Evolutionary conservation across 352 stramenopile genomes (phyloP).

Genomic region (Pythium oligandrum): DNA sequence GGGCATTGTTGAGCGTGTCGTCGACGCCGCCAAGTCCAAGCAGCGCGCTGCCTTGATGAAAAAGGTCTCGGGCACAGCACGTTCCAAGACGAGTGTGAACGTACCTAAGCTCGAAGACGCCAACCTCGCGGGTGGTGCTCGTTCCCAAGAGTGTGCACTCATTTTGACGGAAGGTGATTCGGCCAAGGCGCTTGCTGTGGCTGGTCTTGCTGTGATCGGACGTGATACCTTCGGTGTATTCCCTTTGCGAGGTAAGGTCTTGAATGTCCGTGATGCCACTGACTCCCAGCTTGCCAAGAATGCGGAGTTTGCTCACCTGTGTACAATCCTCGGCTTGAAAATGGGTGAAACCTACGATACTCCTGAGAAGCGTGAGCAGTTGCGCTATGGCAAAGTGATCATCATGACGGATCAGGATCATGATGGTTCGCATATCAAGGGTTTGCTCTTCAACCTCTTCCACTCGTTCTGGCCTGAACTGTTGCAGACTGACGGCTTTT

Average conservation of each 20-base stretch:
- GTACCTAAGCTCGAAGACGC: constrained; percentile 99
- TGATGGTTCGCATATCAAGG: constrained; percentile 99
- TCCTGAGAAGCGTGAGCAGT: constrained; percentile 80
- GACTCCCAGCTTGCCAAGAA: constrained; percentile 90
- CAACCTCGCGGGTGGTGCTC: constrained; percentile 93
- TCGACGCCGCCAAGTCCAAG: constrained; percentile 92
- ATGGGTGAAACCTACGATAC: constrained; percentile 94
- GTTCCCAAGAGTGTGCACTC: constrained; percentile 91
- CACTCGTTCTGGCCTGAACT: constrained; percentile 98
- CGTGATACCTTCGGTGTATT: constrained; percentile 99
- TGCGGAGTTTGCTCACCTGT: constrained; percentile 94
- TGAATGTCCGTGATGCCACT: constrained; percentile 88
- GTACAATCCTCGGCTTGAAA: constrained; percentile 97
- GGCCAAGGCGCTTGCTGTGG: constrained; percentile 98
- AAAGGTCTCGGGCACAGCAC: constrained; percentile 59
- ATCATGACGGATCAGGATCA: constrained; percentile 99
- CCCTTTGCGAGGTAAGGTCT: constrained; percentile 95
- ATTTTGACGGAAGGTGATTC: constrained; percentile 99
- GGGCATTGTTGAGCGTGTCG: constrained; percentile 93
- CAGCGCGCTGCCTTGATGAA: constrained; percentile 91
- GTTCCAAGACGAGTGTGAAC: constrained; percentile 76
- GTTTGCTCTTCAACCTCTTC: constrained; percentile 98
- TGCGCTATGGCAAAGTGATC: constrained; percentile 99
- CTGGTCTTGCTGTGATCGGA: constrained; percentile 96
- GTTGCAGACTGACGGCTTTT: constrained; percentile 92